These are phyloP conservation scores for Thielaviopsis ethacetica DNA, from an alignment of 2,329 filamentous ascomycete genomes.

Conservation along the genomic window DNA sequence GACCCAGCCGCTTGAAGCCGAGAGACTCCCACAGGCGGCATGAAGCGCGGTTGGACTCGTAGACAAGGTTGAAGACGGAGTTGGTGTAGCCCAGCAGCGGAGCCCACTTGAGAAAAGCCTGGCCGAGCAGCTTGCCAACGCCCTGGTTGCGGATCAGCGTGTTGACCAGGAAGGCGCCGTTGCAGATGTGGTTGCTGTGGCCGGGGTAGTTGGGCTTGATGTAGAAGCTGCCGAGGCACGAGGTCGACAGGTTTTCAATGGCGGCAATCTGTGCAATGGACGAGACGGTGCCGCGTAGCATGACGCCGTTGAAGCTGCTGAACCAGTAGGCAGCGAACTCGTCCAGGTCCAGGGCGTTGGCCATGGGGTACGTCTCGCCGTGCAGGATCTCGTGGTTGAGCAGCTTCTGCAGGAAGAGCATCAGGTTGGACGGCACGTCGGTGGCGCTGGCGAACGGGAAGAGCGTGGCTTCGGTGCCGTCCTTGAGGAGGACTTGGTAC, in stretches of 20 bases:
- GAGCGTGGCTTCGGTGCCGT: slow-evolving; percentile 65
- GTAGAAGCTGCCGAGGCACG: slow-evolving; percentile 81
- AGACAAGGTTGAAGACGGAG: slow-evolving; percentile 86
- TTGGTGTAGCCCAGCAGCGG: slow-evolving; percentile 75
- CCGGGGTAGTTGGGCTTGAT: slow-evolving; percentile 91
- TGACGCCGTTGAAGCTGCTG: slow-evolving; percentile 74
- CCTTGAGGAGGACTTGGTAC: slow-evolving; percentile 57
- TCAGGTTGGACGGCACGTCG: slow-evolving; percentile 58
- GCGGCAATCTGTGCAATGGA: slow-evolving; percentile 21
- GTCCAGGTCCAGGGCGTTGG: slow-evolving; percentile 55
- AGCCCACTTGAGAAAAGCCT: slow-evolving; percentile 62
- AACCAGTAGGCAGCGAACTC: slow-evolving; percentile 79
- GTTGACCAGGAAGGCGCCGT: slow-evolving; percentile 63
- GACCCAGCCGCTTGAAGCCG: slow-evolving; percentile 81
- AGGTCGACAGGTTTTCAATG: slow-evolving; percentile 60
- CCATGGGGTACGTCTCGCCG: slow-evolving; percentile 84
- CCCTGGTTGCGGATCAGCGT: slow-evolving; percentile 57
- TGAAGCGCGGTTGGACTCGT: slow-evolving; percentile 82
- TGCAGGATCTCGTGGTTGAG: slow-evolving; percentile 83
- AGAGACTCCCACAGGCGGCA: slow-evolving; percentile 85
- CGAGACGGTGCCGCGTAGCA: slow-evolving; percentile 64
- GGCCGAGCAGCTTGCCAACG: slow-evolving; percentile 60
- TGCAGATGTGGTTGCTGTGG: slow-evolving; percentile 80
- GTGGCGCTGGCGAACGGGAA: slow-evolving; percentile 65
- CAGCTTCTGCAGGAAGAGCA: slow-evolving; percentile 66